Conservation (phyloP, 2,329 filamentous ascomycete genomes). For the Elsinoe necatrix region DNA sequence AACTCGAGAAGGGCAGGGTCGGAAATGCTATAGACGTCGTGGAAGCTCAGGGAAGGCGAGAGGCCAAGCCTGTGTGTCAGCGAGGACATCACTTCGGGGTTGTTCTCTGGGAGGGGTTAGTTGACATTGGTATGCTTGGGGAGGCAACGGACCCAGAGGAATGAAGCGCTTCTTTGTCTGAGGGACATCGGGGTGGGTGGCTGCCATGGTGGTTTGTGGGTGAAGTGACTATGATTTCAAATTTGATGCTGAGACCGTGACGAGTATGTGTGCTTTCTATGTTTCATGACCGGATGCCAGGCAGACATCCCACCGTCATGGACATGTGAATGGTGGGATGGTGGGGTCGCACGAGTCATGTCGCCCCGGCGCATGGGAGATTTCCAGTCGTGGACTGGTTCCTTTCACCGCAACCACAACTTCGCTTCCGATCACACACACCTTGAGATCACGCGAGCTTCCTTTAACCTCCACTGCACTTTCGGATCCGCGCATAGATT, state of each 20-base stretch:
- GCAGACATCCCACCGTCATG: background rate
- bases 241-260: background rate
- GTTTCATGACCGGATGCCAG: background rate
- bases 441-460: too few species aligned
- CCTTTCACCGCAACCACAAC: background rate
- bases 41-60: conserved; percentile 64
- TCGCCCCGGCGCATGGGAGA: background rate
- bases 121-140: background rate
- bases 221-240: background rate
- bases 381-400: background rate
- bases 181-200: background rate
- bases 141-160: conserved; percentile 15
- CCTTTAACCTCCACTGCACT: too few species aligned
- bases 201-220: background rate
- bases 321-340: conserved; percentile 7
- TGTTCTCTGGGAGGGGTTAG: conserved; percentile 47
- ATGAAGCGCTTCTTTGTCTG: conserved; percentile 17
- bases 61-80: conserved; percentile 80
- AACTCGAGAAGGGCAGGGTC: conserved; percentile 78
- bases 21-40: conserved; percentile 87
- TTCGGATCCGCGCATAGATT: too few species aligned
- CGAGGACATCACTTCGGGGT: conserved; percentile 79
- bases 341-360: background rate
- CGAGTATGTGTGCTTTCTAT: background rate
- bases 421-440: conserved; percentile 12